Conservation (phyloP, 2,329 filamentous ascomycete genomes). For the Fusarium secorum region DNA sequence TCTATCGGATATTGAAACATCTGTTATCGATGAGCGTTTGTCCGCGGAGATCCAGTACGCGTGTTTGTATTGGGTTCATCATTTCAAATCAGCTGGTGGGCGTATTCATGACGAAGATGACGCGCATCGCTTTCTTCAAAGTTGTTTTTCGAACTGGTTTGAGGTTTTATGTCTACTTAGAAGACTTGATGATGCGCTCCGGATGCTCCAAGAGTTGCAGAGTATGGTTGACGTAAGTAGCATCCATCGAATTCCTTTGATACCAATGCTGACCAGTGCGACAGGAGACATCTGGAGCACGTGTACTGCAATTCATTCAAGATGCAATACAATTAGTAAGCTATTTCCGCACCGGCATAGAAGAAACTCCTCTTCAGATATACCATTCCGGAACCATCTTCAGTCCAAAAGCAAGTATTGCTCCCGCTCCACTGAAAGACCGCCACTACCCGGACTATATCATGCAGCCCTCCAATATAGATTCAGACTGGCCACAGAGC, state of each 20-base stretch:
- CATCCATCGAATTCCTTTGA: rapidly evolving
- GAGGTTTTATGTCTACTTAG: not conserved
- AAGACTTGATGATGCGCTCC: rapidly evolving
- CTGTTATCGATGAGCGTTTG: not conserved
- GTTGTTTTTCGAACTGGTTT: not conserved
- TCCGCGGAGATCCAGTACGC: conserved; percentile 2
- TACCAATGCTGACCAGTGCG: not conserved
- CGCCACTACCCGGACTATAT: not conserved
- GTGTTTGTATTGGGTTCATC: conserved; percentile 45
- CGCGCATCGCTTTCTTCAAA: not conserved
- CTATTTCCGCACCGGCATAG: not conserved
- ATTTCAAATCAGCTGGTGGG: conserved; percentile 34
- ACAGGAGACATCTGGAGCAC: not conserved
- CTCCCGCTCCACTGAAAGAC: not conserved
- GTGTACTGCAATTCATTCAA: not conserved
- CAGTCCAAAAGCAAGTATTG: not conserved
- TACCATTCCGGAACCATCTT: not conserved
- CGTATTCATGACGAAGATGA: not conserved
- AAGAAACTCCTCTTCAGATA: not conserved
- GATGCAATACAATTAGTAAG: not conserved
- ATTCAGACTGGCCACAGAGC: not conserved
- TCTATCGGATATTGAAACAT: rapidly evolving
- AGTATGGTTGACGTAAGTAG: not conserved
- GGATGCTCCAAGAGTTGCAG: not conserved
- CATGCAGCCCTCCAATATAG: not conserved